Evolutionary conservation across 2,329 filamentous ascomycete genomes (phyloP).

Genomic region (Akanthomyces muscarius): DNA sequence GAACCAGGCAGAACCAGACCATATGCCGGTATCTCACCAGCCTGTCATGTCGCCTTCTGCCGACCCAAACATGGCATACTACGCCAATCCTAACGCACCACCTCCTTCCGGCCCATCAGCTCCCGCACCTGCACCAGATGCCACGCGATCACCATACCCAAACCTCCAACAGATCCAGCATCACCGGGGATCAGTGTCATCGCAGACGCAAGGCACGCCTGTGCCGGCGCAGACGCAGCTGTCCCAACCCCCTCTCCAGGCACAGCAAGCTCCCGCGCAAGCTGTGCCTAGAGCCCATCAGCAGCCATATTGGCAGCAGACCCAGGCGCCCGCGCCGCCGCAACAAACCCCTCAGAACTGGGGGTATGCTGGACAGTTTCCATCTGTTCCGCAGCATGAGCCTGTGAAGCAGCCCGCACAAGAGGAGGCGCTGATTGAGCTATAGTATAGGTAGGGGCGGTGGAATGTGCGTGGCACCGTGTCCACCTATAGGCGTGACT

Average conservation of each 20-base stretch:
- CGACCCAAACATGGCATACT: conserved; percentile 56
- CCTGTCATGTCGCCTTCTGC: conserved; percentile 28
- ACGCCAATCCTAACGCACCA: conserved; percentile 42
- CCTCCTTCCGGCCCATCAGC: conserved; percentile 36
- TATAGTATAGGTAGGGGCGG: conserved; percentile 41
- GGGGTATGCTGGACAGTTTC: conserved; percentile 54
- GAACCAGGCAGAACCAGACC: conserved; percentile 28
- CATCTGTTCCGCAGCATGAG: conserved; percentile 51
- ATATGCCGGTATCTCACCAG: conserved; percentile 30
- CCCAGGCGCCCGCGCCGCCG: conserved; percentile 20
- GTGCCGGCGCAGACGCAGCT: conserved; percentile 27
- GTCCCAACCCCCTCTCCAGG: conserved; percentile 30
- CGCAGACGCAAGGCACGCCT: conserved; percentile 31
- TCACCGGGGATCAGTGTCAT: conserved; percentile 40
- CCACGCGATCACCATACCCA: conserved; percentile 48
- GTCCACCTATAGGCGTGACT: neutral
- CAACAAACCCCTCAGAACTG: conserved; percentile 33
- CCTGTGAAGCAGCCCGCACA: conserved; percentile 46
- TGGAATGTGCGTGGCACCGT: neutral
- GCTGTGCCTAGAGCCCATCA: conserved; percentile 28
- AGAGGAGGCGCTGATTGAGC: conserved; percentile 77
- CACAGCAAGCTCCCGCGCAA: conserved; percentile 27
- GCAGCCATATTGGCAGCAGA: conserved; percentile 29
- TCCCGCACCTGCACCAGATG: conserved; percentile 38
- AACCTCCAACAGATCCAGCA: conserved; percentile 48